Percentiles rank a stretch among this genome's conserved stretches.
These are phyloP conservation scores for Neckera pumila DNA, from an alignment of 225 moss, liverwort and hornwort species.

Conservation along the genomic window DNA sequence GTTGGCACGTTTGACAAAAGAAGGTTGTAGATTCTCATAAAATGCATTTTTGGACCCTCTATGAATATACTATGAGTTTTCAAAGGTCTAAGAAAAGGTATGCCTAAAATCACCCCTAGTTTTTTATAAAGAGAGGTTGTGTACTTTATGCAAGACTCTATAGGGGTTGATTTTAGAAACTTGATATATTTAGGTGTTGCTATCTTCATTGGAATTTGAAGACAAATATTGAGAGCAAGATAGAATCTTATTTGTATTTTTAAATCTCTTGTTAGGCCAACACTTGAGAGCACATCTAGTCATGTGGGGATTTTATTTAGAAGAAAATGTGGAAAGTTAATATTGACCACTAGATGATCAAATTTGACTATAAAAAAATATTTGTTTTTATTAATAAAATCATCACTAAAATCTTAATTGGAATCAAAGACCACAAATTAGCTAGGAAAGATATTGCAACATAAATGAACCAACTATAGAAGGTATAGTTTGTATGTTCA, in stretches of 20 bases:
- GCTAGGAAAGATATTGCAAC: accelerated
- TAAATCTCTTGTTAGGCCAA: neutral
- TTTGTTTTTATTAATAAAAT: too few relatives aligned
- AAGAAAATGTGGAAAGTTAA: accelerated
- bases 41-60: accelerated
- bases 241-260: too few relatives aligned
- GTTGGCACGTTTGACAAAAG: too few relatives aligned
- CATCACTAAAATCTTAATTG: neutral
- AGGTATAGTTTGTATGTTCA: too few relatives aligned
- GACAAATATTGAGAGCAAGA: accelerated
- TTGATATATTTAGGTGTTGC: neutral
- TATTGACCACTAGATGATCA: neutral
- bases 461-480: neutral
- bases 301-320: accelerated
- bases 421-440: neutral
- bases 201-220: accelerated
- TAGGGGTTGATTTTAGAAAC: accelerated
- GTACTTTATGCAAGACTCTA: neutral
- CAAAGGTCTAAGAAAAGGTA: accelerated
- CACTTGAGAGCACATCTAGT: neutral
- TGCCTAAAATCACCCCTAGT: accelerated
- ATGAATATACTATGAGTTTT: accelerated
- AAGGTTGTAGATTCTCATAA: neutral
- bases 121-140: neutral
- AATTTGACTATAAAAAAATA: neutral